These are phyloP conservation scores for Backusella tarrabulga DNA, from an alignment of 192 early-diverging fungal genomes.

Conservation along the genomic window DNA sequence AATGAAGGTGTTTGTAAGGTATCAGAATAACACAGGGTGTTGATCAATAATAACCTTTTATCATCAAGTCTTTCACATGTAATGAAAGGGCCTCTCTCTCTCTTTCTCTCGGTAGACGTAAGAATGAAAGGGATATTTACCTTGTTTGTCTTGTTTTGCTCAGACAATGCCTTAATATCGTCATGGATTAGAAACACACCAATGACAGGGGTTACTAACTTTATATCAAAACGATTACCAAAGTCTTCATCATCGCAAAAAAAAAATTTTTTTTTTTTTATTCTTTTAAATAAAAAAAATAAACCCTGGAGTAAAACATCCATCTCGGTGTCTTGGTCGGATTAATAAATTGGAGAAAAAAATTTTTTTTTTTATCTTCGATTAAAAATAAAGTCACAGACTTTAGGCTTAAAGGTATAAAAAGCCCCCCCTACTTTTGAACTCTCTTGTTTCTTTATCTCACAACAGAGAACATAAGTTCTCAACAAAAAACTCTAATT, in stretches of 20 bases:
- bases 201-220: not conserved
- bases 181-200: not conserved
- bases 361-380: not conserved
- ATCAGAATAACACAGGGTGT: constrained; percentile 17
- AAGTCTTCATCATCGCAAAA: constrained; percentile 15
- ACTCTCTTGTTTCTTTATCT: constrained; percentile 4
- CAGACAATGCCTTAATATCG: constrained; percentile 13
- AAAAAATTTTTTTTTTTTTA: not conserved
- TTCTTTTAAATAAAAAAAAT: constrained; percentile 1
- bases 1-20: not conserved
- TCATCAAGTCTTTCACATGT: constrained; percentile 1
- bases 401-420: constrained; percentile 1
- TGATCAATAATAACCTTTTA: constrained; percentile 11
- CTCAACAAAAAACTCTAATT: not conserved
- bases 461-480: constrained; percentile 11
- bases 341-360: not conserved
- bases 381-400: not conserved
- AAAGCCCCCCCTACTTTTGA: not conserved
- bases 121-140: not conserved
- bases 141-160: constrained; percentile 5
- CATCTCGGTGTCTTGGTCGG: not conserved
- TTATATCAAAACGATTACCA: constrained; percentile 13
- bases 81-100: not conserved
- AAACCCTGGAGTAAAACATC: not conserved
- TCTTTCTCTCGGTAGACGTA: not conserved